Evolutionary conservation across 495 filamentous ascomycete genomes (phyloP).

Genomic region (Penicillium egyptiacum): DNA sequence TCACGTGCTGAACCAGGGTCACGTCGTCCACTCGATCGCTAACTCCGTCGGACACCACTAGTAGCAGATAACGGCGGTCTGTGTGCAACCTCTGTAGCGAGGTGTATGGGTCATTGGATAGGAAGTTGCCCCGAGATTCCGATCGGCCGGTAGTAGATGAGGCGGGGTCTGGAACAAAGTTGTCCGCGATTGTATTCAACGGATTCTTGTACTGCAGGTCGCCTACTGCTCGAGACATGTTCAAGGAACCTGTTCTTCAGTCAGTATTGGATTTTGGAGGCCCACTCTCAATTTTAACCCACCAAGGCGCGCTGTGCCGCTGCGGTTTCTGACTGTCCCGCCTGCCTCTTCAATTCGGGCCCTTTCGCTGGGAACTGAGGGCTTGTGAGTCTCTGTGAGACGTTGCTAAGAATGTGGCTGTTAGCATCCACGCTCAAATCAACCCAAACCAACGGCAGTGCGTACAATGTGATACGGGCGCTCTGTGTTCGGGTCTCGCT

Average conservation of each 20-base stretch:
- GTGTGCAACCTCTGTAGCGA: conserved; percentile 23
- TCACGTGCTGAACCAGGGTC: conserved; percentile 35
- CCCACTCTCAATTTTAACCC: conserved; percentile 7
- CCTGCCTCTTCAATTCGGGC: conserved; percentile 40
- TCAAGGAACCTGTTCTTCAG: conserved; percentile 31
- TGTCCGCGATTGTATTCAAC: conserved; percentile 29
- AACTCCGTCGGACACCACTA: conserved; percentile 37
- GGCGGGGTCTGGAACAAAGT: conserved; percentile 13
- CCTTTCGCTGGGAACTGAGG: conserved; percentile 32
- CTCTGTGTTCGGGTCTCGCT: conserved; percentile 33
- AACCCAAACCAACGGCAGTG: background rate
- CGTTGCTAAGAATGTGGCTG: conserved; percentile 28
- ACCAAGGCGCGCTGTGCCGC: conserved; percentile 38
- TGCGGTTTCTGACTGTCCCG: conserved; percentile 28
- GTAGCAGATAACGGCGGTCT: conserved; percentile 33
- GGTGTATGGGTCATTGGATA: conserved; percentile 39
- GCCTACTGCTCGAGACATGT: conserved; percentile 47
- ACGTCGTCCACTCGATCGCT: conserved; percentile 33
- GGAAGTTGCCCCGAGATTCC: conserved; percentile 28
- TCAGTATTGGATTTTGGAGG: background rate
- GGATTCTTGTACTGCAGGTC: conserved; percentile 47
- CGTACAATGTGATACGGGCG: conserved; percentile 32
- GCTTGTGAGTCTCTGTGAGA: conserved; percentile 41
- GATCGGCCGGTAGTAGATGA: conserved; percentile 23
- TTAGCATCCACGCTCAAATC: conserved; percentile 1